A percentile compares a stretch with the other conserved stretches of the same genome.
Conservation (phyloP, 352 stramenopile species). For the Globisporangium cystogenes region DNA sequence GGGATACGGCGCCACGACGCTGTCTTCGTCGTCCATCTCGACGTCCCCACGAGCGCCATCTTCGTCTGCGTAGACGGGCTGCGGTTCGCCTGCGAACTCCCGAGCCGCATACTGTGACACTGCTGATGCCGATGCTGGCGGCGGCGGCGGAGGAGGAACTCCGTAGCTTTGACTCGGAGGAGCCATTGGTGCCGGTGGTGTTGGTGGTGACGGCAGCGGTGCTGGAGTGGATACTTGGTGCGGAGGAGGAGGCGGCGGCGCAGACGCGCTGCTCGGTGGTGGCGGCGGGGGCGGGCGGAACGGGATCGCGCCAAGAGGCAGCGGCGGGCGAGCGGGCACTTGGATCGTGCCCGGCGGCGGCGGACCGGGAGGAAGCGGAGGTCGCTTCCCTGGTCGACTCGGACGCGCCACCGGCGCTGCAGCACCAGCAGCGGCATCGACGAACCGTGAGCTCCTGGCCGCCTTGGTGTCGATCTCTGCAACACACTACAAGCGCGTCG, state of each 20-base stretch:
- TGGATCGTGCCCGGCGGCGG: conserved; percentile 58
- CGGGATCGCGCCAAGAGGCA: conserved; percentile 34
- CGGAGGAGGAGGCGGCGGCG: conserved; percentile 14
- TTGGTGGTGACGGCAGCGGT: neutral
- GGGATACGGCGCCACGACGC: conserved; percentile 36
- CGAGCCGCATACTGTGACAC: too few relatives aligned
- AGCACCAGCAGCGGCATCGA: neutral
- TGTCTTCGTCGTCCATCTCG: conserved; percentile 13
- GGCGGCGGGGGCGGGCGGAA: conserved; percentile 32
- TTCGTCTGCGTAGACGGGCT: too few relatives aligned
- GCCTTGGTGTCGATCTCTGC: too few relatives aligned
- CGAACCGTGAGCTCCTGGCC: neutral
- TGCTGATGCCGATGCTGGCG: conserved; percentile 3
- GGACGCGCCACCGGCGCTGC: neutral
- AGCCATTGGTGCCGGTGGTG: neutral
- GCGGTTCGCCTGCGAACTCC: too few relatives aligned
- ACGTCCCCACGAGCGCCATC: too few relatives aligned
- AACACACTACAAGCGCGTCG: neutral
- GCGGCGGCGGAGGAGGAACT: neutral
- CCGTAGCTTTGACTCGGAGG: neutral
- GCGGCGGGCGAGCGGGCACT: conserved; percentile 44
- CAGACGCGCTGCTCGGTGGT: conserved; percentile 5
- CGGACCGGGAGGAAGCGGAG: conserved; percentile 42
- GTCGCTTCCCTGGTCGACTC: conserved; percentile 53
- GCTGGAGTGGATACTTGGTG: neutral